Conservation (phyloP, 225 moss, liverwort and hornwort genomes). For the Marchantia polymorpha region DNA sequence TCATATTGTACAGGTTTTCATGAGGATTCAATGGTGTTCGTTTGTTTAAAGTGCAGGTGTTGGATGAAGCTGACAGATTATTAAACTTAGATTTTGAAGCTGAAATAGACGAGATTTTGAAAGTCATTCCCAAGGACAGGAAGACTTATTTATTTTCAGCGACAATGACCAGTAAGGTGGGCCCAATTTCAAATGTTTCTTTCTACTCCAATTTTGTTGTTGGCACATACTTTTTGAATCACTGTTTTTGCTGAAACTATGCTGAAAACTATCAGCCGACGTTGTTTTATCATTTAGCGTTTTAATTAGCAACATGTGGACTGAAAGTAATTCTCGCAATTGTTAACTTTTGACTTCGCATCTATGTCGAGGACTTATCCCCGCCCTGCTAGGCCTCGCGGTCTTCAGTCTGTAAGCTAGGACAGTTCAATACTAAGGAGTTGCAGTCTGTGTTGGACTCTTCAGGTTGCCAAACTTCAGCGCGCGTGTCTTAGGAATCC, state of each 20-base stretch:
- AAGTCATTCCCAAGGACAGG: conserved; percentile 78
- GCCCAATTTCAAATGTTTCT: background rate
- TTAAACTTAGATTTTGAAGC: conserved; percentile 91
- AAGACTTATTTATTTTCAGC: conserved; percentile 85
- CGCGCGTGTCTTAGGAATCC: conserved; percentile 85
- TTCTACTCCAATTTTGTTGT: background rate
- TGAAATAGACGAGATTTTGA: conserved; percentile 89
- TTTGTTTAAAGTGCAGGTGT: conserved; percentile 40
- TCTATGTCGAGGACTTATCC: too few relatives aligned
- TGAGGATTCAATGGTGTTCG: too few relatives aligned
- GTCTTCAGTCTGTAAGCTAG: background rate
- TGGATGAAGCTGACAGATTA: conserved; percentile 90
- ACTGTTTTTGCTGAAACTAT: background rate
- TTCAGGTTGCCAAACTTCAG: conserved; percentile 73
- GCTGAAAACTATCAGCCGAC: too few relatives aligned
- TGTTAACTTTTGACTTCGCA: background rate
- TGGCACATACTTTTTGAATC: background rate
- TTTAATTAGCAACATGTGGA: too few relatives aligned
- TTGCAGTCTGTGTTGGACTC: background rate
- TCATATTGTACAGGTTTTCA: too few relatives aligned
- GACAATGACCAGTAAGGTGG: conserved; percentile 89
- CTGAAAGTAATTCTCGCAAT: too few relatives aligned
- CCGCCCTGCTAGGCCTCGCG: too few relatives aligned
- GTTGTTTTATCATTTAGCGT: too few relatives aligned
- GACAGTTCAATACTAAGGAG: too few relatives aligned